Evolutionary conservation across 345 rosid genomes (phyloP), one percentile per base, ranked within the genome.

Genomic region (Boechera divaricarpa): DNA sequence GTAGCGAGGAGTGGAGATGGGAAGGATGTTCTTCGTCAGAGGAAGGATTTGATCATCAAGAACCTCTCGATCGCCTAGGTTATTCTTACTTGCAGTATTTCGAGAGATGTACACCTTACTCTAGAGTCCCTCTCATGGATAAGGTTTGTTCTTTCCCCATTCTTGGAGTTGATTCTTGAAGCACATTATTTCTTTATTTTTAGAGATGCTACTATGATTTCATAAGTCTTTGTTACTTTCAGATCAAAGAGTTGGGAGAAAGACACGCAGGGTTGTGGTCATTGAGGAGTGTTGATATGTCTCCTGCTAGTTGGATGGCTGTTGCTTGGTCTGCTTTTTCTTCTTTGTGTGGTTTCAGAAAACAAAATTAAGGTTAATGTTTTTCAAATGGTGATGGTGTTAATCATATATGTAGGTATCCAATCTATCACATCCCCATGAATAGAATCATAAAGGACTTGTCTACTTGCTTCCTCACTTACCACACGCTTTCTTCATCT

Each of bases 241-340:
- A 95, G 99, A 90, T 95, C 77, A 91, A 77, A 24, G 91, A 80
- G 44, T 75, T 89, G 35, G 83, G 94, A 77, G 84, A 77, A 77
- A 86, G 84, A 79, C 79, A 78, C 78, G 85, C 90, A 1, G 98
- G 97, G 7, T 86, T 95, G 82, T 81, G 83, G 87, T 87, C 98
- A 8, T 80, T 95, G 80, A 88, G 94, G 79, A 92, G 94, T 66
- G 91, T 95, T 13, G 99, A 95, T 91, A 97, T 95, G 83, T 95
- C 99, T 10, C 99, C 99, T 6, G 98, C 98, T 16, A 95, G 96
- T 74, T 95, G 99, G 99, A 95, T 95, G 99, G 92, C 99, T 1
- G 96, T 95, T 62, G 89, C 98, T 33, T 95, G 98, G 98, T 95
- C 26, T 75, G 79, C 16, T 1, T 63, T 54, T 29, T 64, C 54